A percentile compares a stretch with the other conserved stretches of the same genome.
phyloP scores from a whole-genome alignment of 257 asterid species.

The Lycium ferocissimum region DNA sequence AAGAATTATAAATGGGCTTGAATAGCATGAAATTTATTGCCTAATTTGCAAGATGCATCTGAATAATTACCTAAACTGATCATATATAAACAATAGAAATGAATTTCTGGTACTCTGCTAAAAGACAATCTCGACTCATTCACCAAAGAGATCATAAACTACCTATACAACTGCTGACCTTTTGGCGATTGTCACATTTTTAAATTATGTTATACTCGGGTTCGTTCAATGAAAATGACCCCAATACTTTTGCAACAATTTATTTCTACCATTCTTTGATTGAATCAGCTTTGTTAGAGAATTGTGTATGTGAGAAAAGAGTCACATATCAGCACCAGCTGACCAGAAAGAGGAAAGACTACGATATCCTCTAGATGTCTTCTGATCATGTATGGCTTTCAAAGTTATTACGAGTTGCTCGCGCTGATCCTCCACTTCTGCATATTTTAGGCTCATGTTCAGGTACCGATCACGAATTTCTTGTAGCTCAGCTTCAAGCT shows the following conservation, averaged over 20 bases:
- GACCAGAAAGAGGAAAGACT: slow-evolving; percentile 21
- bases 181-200: background rate
- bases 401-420: slow-evolving; percentile 58
- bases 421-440: slow-evolving; percentile 54
- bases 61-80: slow-evolving; percentile 7
- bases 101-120: background rate
- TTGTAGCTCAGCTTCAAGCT: slow-evolving; percentile 49
- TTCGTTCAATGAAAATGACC: slow-evolving; percentile 14
- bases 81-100: background rate
- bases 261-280: background rate
- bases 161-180: slow-evolving; percentile 14
- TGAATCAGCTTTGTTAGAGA: background rate
- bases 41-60: slow-evolving; percentile 13
- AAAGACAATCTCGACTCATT: background rate
- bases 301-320: background rate
- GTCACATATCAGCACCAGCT: background rate
- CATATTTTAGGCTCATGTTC: slow-evolving; percentile 54
- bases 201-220: background rate
- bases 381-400: slow-evolving; percentile 33
- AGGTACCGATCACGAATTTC: slow-evolving; percentile 57
- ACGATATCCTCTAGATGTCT: slow-evolving; percentile 19
- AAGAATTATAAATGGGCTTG: background rate
- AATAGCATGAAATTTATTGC: background rate
- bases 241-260: background rate
- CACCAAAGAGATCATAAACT: slow-evolving; percentile 1